phyloP scores from a whole-genome alignment of 2,329 filamentous ascomycete species.

The Fusarium drepaniforme region DNA sequence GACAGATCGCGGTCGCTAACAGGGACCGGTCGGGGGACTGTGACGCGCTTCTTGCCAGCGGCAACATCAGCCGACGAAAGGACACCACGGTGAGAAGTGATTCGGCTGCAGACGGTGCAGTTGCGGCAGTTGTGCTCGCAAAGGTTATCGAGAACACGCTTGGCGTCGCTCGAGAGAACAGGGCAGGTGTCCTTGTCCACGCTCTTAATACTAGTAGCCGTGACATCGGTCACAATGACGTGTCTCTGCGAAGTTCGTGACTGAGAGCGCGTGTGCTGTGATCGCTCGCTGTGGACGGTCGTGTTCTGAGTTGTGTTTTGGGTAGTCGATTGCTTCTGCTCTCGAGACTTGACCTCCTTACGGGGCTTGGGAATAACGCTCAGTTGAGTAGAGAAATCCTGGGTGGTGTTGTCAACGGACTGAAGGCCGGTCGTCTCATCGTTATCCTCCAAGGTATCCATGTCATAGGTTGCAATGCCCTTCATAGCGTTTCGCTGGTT shows the following conservation, averaged over 20 bases:
- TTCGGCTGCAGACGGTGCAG: slow-evolving; percentile 69
- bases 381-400: slow-evolving; percentile 51
- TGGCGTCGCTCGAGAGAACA: slow-evolving; percentile 64
- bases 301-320: slow-evolving; percentile 36
- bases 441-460: slow-evolving; percentile 46
- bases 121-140: slow-evolving; percentile 68
- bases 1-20: slow-evolving; percentile 71
- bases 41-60: slow-evolving; percentile 68
- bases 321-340: slow-evolving; percentile 33
- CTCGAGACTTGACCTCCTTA: slow-evolving; percentile 35
- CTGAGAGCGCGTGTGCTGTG: slow-evolving; percentile 41
- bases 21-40: slow-evolving; percentile 73
- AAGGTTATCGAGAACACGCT: slow-evolving; percentile 64
- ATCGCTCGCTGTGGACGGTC: slow-evolving; percentile 43
- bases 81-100: slow-evolving; percentile 58
- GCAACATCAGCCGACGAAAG: slow-evolving; percentile 53
- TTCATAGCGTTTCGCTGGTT: slow-evolving; percentile 38
- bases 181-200: slow-evolving; percentile 52
- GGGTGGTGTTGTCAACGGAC: slow-evolving; percentile 50
- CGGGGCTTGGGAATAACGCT: slow-evolving; percentile 43
- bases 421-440: slow-evolving; percentile 52
- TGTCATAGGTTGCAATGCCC: slow-evolving; percentile 34
- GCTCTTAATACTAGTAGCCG: slow-evolving; percentile 39
- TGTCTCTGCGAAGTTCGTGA: slow-evolving; percentile 45
- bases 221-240: slow-evolving; percentile 37